Evolutionary conservation across 331 rosid species (phyloP).

Genomic region (Quercus tomentella): DNA sequence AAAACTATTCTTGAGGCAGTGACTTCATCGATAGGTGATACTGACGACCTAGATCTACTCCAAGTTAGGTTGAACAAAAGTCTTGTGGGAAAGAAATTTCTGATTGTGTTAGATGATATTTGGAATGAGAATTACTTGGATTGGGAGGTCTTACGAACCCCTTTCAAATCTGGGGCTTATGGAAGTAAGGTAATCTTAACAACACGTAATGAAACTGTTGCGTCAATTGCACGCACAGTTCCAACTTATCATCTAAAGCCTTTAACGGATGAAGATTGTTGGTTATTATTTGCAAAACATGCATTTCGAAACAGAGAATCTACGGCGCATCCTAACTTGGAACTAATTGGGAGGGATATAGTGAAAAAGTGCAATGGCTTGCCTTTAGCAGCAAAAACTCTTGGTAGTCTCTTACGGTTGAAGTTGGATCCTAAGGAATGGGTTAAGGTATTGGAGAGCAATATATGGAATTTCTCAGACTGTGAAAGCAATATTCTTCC

Average conservation of each 20-base stretch:
- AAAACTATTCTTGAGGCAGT: constrained; percentile 13
- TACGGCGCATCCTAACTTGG: neutral
- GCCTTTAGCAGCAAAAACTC: constrained; percentile 19
- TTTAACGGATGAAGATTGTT: constrained; percentile 19
- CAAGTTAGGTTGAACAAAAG: constrained; percentile 14
- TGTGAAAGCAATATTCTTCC: neutral
- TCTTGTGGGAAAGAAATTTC: constrained; percentile 1
- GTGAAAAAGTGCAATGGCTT: constrained; percentile 20
- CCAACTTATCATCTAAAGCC: constrained; percentile 13
- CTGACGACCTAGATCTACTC: neutral
- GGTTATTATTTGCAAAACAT: constrained; percentile 17
- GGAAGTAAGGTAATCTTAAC: constrained; percentile 23
- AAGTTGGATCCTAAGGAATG: constrained; percentile 11
- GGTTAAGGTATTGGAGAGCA: constrained; percentile 13
- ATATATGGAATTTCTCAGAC: constrained; percentile 5
- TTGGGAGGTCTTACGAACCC: constrained; percentile 4
- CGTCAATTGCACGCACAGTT: constrained; percentile 4
- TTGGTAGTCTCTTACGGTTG: constrained; percentile 17
- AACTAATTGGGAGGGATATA: constrained; percentile 3
- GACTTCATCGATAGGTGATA: neutral
- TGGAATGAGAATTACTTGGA: constrained; percentile 17
- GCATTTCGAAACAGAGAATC: constrained; percentile 10
- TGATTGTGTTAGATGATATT: constrained; percentile 22
- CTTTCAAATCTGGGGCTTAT: neutral
- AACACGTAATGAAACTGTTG: constrained; percentile 12